Conservation (phyloP, 2,329 filamentous ascomycete species). For the Colletotrichum graminicola region DNA sequence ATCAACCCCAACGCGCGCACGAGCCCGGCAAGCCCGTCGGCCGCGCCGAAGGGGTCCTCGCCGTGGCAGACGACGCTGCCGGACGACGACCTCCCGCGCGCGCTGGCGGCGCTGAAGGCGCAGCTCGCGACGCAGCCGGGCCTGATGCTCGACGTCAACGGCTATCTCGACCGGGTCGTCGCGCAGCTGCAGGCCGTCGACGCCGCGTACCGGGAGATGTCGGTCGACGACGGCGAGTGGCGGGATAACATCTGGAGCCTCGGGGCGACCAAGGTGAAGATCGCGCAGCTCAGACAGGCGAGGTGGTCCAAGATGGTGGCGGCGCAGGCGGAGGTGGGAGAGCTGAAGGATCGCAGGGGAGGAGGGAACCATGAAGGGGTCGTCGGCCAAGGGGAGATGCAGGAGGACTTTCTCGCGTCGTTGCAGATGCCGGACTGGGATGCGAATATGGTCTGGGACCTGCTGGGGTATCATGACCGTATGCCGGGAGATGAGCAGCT, state of each 20-base stretch:
- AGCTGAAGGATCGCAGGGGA: not conserved
- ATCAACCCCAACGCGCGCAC: conserved; percentile 21
- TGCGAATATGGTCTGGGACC: conserved; percentile 1
- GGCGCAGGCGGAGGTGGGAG: not conserved
- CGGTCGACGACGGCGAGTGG: conserved; percentile 50
- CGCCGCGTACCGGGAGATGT: conserved; percentile 49
- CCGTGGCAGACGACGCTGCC: not conserved
- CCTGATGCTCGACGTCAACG: conserved; percentile 59
- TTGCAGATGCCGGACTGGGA: conserved; percentile 18
- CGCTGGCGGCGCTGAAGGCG: conserved; percentile 55
- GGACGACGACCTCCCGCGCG: conserved; percentile 51
- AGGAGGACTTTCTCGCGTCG: conserved; percentile 11
- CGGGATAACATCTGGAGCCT: conserved; percentile 63
- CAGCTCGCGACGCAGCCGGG: conserved; percentile 59
- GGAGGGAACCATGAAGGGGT: not conserved
- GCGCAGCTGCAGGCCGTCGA: conserved; percentile 59
- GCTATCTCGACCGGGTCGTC: conserved; percentile 57
- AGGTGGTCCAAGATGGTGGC: conserved; percentile 61
- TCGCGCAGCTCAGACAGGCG: conserved; percentile 60
- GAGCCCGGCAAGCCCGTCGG: conserved; percentile 4
- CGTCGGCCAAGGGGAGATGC: conserved; percentile 11
- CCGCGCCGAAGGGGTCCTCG: not conserved
- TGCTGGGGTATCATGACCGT: not conserved
- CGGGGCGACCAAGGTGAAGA: conserved; percentile 60
- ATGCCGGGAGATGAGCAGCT: not conserved